phyloP scores from a whole-genome alignment of 306 rosid genomes.

The Cucumis sativus region DNA sequence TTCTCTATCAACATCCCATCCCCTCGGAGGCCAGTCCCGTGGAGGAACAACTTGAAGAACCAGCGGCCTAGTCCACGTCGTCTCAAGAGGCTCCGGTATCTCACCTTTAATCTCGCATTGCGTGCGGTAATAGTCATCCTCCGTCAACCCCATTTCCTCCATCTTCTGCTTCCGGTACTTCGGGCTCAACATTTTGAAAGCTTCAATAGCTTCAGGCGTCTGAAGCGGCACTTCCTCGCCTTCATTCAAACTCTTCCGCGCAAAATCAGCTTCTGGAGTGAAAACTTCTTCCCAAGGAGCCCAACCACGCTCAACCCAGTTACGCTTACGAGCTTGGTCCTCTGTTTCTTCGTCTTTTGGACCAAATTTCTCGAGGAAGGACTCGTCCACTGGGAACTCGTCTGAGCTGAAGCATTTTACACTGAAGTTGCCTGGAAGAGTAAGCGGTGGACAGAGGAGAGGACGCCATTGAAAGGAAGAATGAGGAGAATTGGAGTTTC shows the following conservation, averaged over 20 bases:
- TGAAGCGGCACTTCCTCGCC: slow-evolving; percentile 83
- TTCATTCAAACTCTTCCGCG: slow-evolving; percentile 72
- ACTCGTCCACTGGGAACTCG: slow-evolving; percentile 93
- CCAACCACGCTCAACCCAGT: slow-evolving; percentile 96
- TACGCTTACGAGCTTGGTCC: slow-evolving; percentile 70
- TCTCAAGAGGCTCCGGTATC: slow-evolving; percentile 56
- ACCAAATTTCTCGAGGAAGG: slow-evolving; percentile 38
- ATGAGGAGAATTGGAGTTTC: slow-evolving; percentile 6
- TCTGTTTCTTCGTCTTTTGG: slow-evolving; percentile 67
- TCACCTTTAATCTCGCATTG: slow-evolving; percentile 77
- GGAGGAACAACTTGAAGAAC: slow-evolving; percentile 63
- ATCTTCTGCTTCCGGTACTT: slow-evolving; percentile 60
- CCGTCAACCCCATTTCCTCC: slow-evolving; percentile 75
- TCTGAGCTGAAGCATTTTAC: slow-evolving; percentile 46
- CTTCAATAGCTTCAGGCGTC: slow-evolving; percentile 84
- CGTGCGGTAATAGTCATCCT: slow-evolving; percentile 45
- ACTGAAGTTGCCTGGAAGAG: not conserved
- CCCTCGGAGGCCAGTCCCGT: slow-evolving; percentile 93
- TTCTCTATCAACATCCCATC: slow-evolving; percentile 75
- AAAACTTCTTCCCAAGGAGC: slow-evolving; percentile 97
- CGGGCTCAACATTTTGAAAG: slow-evolving; percentile 74
- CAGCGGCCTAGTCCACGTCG: slow-evolving; percentile 54
- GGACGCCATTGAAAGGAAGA: slow-evolving; percentile 24
- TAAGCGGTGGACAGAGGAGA: not conserved
- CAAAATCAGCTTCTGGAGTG: slow-evolving; percentile 79